phyloP scores from a whole-genome alignment of 768 basidiomycete species.

The Boletus coccyginus region DNA sequence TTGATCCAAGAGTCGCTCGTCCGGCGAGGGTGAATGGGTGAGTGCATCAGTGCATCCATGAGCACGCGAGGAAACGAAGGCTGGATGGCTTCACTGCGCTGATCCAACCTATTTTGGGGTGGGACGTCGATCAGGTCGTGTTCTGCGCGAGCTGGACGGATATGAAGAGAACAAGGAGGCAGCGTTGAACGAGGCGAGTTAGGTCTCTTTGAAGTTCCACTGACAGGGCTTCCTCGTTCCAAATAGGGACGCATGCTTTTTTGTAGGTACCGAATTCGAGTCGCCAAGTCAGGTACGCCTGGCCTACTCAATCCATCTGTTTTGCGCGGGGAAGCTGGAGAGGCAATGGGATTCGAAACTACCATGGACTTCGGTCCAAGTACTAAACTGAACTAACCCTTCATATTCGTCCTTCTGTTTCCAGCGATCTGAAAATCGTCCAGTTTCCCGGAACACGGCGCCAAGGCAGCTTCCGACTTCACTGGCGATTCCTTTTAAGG shows the following conservation, averaged over 20 bases:
- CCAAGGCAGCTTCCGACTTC: conserved; percentile 3
- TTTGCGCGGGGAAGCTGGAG: not conserved
- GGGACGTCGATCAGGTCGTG: conserved; percentile 14
- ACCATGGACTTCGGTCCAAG: not conserved
- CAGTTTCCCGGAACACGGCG: conserved; percentile 28
- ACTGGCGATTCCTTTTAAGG: not conserved
- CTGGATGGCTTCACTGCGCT: not conserved
- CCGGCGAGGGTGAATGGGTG: conserved; percentile 22
- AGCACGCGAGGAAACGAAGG: not conserved
- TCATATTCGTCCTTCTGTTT: not conserved
- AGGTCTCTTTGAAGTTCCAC: not conserved
- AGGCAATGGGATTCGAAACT: not conserved
- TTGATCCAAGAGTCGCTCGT: conserved; percentile 29
- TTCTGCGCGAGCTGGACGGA: conserved; percentile 7
- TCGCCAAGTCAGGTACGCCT: conserved; percentile 15
- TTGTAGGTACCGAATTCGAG: conserved; percentile 8
- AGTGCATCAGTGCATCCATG: conserved; percentile 21
- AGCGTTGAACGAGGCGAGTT: not conserved
- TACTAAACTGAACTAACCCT: not conserved
- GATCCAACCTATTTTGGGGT: conserved; percentile 7
- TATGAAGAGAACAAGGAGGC: conserved; percentile 1
- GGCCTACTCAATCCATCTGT: not conserved
- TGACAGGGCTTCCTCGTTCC: conserved; percentile 13
- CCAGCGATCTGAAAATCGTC: not conserved
- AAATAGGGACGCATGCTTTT: conserved; percentile 24